Evolutionary conservation across 169 alveolate species (phyloP), one percentile per base, ranked within the genome.

Genomic region (Eimeria tenella): DNA sequence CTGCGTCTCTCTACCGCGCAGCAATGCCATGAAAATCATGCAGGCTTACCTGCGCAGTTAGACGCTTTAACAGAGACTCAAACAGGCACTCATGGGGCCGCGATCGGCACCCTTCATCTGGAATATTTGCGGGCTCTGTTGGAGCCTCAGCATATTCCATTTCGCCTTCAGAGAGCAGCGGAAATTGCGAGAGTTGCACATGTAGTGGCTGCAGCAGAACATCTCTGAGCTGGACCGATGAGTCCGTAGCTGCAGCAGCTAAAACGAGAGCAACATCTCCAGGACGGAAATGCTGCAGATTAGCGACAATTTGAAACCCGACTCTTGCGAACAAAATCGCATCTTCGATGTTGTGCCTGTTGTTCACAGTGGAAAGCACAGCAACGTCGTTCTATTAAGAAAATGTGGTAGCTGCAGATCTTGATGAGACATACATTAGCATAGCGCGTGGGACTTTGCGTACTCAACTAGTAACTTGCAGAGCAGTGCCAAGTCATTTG

Each of bases 401-500:
- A 31, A 2, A 31, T 2, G 42, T 31, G 42, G 42, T n/a, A n/a
- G n/a, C n/a, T n/a, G n/a, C n/a, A n/a, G n/a, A n/a, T n/a, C n/a
- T n/a, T n/a, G n/a, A n/a, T n/a, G n/a, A 31, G 42, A 31, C 4
- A 31, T 31, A 31, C 42, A 31, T 31, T 31, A 31, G 42, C 42
- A 31, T 2, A 31, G 42, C 42, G 42, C 42, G 42, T 1, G 42
- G 42, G 42, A 31, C 42, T 31, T 81, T 10, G 68, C 90, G 3
- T 9, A 81, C 90, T 58, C 73, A 21, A 63, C 73, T 10, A 81
- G 52, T 49, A 58, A 5, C 56, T 81, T 81, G 90, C 73, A 81
- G 74, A 81, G 49, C 60, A 81, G 90, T 31, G 90, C 90, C 56
- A 81, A 15, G 74, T 81, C 90, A 55, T 81, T 81, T 4, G 90